These are phyloP conservation scores for Naganishia liquefaciens DNA, from an alignment of 1,284 basidiomycete genomes.

Conservation along the genomic window DNA sequence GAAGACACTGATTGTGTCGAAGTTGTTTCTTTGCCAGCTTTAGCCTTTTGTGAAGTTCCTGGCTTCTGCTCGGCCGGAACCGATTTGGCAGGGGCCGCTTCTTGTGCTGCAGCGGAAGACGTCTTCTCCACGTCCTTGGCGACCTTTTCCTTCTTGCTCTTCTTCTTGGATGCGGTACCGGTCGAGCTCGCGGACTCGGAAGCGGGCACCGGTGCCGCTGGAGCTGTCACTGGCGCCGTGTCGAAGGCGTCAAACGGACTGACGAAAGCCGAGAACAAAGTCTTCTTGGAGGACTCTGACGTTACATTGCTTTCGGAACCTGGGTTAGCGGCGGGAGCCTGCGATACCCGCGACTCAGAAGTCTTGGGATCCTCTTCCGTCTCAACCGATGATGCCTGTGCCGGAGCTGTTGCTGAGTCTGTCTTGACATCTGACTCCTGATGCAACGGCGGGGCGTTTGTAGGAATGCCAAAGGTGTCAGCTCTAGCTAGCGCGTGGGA, in stretches of 20 bases:
- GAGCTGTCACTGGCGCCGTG: too few species aligned
- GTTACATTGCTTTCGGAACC: neutral
- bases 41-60: neutral
- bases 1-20: neutral
- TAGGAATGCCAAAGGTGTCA: conserved; percentile 12
- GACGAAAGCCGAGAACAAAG: conserved; percentile 26
- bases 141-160: conserved; percentile 25
- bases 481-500: neutral
- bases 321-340: neutral
- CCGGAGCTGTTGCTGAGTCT: neutral
- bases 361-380: neutral
- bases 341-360: neutral
- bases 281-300: neutral
- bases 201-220: neutral
- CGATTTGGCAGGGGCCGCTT: neutral
- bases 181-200: neutral
- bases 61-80: neutral
- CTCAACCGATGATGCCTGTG: neutral
- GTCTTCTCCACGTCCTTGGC: neutral
- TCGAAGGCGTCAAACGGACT: conserved; percentile 34
- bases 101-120: neutral
- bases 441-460: neutral
- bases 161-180: conserved; percentile 6
- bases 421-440: neutral
- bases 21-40: neutral